Base-by-base conservation (phyloP, 2,329 filamentous ascomycete species). In the Ceratocystis albifundus region DNA sequence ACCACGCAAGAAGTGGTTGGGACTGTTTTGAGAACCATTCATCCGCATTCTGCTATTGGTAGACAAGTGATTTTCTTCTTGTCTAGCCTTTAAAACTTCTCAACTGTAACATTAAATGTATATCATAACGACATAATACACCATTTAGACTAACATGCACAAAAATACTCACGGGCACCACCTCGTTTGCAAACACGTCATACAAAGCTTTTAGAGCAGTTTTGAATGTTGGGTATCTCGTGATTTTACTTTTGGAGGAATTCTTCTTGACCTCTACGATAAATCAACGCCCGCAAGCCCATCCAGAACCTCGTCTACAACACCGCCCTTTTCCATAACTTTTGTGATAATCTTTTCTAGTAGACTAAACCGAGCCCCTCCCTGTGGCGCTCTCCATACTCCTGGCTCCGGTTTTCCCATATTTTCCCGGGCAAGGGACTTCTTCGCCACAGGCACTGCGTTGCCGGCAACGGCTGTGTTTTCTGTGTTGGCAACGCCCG, bases 301-400 rank as follows among this genome's bases (percentile, higher is more conserved):
- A 69, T 88, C 85, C 73, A 97, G 79, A 4, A 96, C 88, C 75
- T 96, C 93, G 70, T 92, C 86, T 3, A 88, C 90, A 32, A 96
- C 87, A 44, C 91, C 90, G 0, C 88, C 88, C 71, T 82, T 84
- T 73, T 88, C 84, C 67, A 96, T 75, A 41, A 91, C 88, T 74
- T 87, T 84, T 74, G 87, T 84, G 68, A 95, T 84, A 77, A 96
- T 89, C 65, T 82, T 80, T 64, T 85, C 82, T 70, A 97, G 77
- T 20, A 94, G 79, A 3, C 77, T 79, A 71, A 90, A 84, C 78
- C 89, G 91, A 46, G 93, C 85, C 1, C 93, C 93, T 48, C 93
- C 93, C 41, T 91, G 76, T 41, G 89, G 88, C 48, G 92, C 88
- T 72, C 84, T 88, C 93, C 93, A 96, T 32, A 96, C 89, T 1